A percentile compares a stretch with the other conserved stretches of the same genome.
These are phyloP conservation scores for Patellifolia procumbens DNA, from an alignment of 179 eudicot genomes.

Conservation along the genomic window DNA sequence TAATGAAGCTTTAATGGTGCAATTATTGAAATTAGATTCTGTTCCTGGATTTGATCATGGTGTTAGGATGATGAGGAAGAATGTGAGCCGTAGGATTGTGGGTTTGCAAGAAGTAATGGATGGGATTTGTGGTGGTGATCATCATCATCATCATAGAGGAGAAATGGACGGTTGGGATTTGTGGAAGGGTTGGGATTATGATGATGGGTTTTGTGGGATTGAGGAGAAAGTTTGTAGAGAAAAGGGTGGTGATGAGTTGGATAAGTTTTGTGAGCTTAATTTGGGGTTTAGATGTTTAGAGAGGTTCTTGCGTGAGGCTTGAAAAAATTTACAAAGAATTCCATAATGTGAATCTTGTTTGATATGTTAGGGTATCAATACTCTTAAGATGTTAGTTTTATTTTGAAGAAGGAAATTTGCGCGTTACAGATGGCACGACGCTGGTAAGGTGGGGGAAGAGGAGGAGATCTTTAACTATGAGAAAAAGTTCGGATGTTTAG, in stretches of 20 bases:
- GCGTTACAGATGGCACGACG: too few species aligned
- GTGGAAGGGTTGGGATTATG: constrained; percentile 73
- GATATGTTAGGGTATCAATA: background rate
- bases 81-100: constrained; percentile 70
- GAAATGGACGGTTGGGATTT: constrained; percentile 49
- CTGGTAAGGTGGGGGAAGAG: too few species aligned
- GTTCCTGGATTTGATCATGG: constrained; percentile 63
- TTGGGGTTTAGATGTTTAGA: constrained; percentile 84
- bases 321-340: background rate
- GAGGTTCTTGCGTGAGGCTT: constrained; percentile 60
- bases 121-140: constrained; percentile 39
- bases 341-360: background rate
- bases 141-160: background rate
- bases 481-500: too few species aligned
- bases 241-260: constrained; percentile 72
- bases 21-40: constrained; percentile 60
- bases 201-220: constrained; percentile 57
- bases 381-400: background rate
- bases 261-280: constrained; percentile 68
- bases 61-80: constrained; percentile 73
- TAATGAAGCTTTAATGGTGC: constrained; percentile 73
- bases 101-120: constrained; percentile 86
- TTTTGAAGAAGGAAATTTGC: background rate
- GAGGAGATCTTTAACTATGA: too few species aligned
- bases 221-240: constrained; percentile 65